Base-by-base conservation (phyloP, 257 asterid species). In the Apocynum venetum region DNA sequence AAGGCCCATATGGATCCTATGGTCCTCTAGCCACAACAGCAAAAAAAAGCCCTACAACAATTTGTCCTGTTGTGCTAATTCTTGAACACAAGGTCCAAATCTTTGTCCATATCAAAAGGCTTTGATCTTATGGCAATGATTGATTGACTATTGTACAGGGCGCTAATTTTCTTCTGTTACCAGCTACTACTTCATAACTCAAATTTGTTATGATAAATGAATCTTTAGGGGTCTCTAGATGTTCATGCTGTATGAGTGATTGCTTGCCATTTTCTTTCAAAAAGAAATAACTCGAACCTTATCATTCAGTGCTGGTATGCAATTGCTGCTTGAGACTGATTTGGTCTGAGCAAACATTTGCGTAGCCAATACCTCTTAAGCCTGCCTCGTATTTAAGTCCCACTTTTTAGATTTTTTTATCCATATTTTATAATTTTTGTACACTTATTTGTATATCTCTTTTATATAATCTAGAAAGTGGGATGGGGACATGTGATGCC, bases 101-200 rank as follows among this genome's bases (percentile, higher is more conserved):
- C 49, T 44, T 44, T 46, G 49, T 46, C 49, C n/a, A 5, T 49
- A 80, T 86, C 87, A 10, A 92, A 90, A 84, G 88, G 90, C 48
- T 83, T 55, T 7, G 20, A 55, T 20, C 83, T 81, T 91, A 87
- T 61, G 86, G 84, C 77, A 82, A 86, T 80, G 91, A 87, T 60
- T 89, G 83, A 81, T 63, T 73, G 77, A 53, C 63, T 74, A 67
- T 36, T 48, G 55, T 35, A 74, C 75, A 51, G 43, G 87, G 88
- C 82, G 78, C 38, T 56, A 25, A 69, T 72, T 73, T 46, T 38
- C 36, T 36, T 67, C 48, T 36, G 72, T 65, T 47, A 60, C 72
- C 36, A 25, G 59, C 11, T 20, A 4, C 61, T 53, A 46, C 3
- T 56, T 12, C 4, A 4, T 40, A 36, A 12, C 68, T 55, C 47